These are phyloP conservation scores for Cyberlindnera mycetangii DNA, from an alignment of 805 yeast species.

Conservation along the genomic window DNA sequence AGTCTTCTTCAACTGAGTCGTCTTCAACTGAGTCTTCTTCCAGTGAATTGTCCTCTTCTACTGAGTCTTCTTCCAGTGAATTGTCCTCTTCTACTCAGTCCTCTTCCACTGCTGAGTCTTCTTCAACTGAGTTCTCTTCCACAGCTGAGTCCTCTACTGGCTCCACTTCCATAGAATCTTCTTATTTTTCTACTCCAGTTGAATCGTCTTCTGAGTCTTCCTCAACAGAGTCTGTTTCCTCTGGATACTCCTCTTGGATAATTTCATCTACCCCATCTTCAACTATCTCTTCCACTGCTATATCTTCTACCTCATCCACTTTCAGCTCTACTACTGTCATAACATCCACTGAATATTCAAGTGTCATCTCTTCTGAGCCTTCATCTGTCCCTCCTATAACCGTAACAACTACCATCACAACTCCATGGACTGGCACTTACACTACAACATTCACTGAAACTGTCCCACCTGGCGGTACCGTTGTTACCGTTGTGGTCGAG, in stretches of 20 bases:
- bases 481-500: neutral
- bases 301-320: too few species aligned
- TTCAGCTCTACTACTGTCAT: neutral
- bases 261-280: neutral
- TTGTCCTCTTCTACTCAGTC: too few species aligned
- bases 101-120: neutral
- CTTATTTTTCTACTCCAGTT: neutral
- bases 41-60: neutral
- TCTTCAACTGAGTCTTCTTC: neutral
- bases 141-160: neutral
- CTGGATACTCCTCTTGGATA: neutral
- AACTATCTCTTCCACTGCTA: neutral
- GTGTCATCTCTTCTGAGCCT: neutral
- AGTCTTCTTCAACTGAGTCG: too few species aligned
- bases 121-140: neutral
- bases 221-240: neutral
- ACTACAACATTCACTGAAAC: conserved; percentile 14
- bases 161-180: neutral
- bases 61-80: neutral
- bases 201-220: neutral
- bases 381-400: neutral
- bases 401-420: neutral
- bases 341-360: neutral
- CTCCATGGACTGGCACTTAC: conserved; percentile 13
- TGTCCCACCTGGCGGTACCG: conserved; percentile 7